phyloP scores from a whole-genome alignment of 495 filamentous ascomycete species.

The Hypoxylon perforatum region DNA sequence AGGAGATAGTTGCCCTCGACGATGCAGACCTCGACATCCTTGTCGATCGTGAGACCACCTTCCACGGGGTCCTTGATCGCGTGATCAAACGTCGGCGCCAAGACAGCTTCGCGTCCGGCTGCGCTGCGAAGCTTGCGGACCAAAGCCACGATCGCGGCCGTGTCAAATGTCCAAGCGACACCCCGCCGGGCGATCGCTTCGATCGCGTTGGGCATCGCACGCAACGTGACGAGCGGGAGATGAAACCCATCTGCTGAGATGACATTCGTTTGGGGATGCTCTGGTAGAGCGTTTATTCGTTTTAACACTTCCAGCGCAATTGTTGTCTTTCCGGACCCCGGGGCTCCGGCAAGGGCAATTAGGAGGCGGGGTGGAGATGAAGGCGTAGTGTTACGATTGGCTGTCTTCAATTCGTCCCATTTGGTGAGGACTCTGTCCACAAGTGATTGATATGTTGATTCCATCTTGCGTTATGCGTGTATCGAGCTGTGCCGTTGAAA shows the following conservation, averaged over 20 bases:
- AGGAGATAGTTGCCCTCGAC: conserved; percentile 32
- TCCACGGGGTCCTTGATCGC: conserved; percentile 24
- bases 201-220: neutral
- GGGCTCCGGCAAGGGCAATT: conserved; percentile 57
- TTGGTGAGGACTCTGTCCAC: neutral
- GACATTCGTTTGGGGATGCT: conserved; percentile 9
- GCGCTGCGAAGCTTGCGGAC: neutral
- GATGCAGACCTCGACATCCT: conserved; percentile 11
- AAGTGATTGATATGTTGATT: neutral
- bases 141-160: neutral
- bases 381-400: no score
- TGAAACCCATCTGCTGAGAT: neutral
- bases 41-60: conserved; percentile 7
- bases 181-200: neutral
- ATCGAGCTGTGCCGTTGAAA: no score
- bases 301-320: conserved; percentile 44
- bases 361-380: neutral
- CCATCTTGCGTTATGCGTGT: neutral
- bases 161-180: neutral
- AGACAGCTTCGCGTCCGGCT: neutral
- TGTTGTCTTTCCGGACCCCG: conserved; percentile 63
- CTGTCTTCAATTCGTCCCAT: no score
- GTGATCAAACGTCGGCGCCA: conserved; percentile 29
- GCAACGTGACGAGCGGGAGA: neutral
- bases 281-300: conserved; percentile 48